Evolutionary conservation across 768 basidiomycete genomes (phyloP).

Genomic region (Rhodotorula sphaerocarpa): DNA sequence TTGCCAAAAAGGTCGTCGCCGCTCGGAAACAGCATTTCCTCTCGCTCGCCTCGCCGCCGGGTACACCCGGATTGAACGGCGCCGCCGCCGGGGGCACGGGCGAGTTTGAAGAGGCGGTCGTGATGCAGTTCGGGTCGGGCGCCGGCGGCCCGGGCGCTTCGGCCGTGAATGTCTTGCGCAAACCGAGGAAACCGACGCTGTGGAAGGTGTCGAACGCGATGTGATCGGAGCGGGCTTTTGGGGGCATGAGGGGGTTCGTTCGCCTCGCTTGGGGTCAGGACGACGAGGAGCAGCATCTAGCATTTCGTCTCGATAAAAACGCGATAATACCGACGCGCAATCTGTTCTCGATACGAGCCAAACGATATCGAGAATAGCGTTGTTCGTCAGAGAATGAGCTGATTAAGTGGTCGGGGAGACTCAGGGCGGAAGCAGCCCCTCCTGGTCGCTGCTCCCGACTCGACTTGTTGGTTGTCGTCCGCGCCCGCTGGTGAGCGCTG

Average conservation of each 20-base stretch:
- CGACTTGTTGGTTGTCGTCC: too few relatives aligned
- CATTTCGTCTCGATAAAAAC: not conserved
- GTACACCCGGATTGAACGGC: not conserved
- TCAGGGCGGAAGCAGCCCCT: too few relatives aligned
- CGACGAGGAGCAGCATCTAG: not conserved
- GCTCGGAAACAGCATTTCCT: slow-evolving; percentile 10
- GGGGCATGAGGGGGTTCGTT: not conserved
- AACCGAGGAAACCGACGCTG: slow-evolving; percentile 8
- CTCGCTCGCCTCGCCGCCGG: not conserved
- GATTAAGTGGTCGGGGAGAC: too few relatives aligned
- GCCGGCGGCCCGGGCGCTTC: not conserved
- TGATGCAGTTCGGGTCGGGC: slow-evolving; percentile 12
- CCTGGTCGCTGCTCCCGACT: too few relatives aligned
- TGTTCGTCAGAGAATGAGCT: too few relatives aligned
- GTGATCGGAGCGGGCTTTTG: not conserved
- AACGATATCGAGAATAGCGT: too few relatives aligned
- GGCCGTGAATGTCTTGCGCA: slow-evolving; percentile 24
- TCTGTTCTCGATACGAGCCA: too few relatives aligned
- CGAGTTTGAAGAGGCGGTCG: slow-evolving; percentile 29
- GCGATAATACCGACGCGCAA: too few relatives aligned
- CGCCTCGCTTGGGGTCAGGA: not conserved
- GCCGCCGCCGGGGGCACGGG: not conserved
- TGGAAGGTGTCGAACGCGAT: slow-evolving; percentile 15
- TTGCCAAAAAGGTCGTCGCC: slow-evolving; percentile 21
- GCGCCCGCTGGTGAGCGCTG: too few relatives aligned